Base-by-base conservation (phyloP, 73 alveolate species). In the Paramecium primaurelia region DNA sequence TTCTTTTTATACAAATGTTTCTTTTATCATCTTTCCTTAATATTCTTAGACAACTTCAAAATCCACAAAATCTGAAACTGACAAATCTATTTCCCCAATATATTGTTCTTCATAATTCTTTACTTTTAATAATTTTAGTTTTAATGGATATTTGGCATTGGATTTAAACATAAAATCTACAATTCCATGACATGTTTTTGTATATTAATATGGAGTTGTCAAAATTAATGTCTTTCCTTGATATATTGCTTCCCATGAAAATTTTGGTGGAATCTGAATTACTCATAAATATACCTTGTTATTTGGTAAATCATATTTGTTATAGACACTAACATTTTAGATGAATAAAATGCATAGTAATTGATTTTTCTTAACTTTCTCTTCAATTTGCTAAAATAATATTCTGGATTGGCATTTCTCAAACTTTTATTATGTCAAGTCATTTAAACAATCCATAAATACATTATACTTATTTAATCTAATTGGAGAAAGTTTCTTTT, bases 201-300 rank as follows among this genome's bases (percentile, higher is more conserved):
- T 49, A 47, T 80, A 80, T 32, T 34, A 25, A 42, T 80, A 18
- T 3, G 91, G 91, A 80, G 91, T 80, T 26, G 91, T 80, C 20
- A 80, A 47, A n/a, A 32, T 25, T 12, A 80, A 64, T 42, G 91
- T 80, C 30, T 80, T 80, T 4, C 75, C 91, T 80, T 58, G 16
- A 80, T 80, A 80, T 8, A 45, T 80, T 10, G 91, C 73, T 25
- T 80, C 91, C 91, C 91, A 80, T 10, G 91, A 80, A 47, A 80
- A 80, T 47, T 80, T 80, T 14, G 91, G 91, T 18, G 91, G 91
- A 42, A 80, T 49, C 91, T 80, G n/a, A 3, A 49, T 44, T 32
- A 80, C 34, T 25, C 30, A 80, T 12, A 42, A 7, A 26, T 26
- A 2, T 80, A 80, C 91, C 45, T 80, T 80, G 28, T 28, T 80